Conservation (phyloP, 73 alveolate genomes). For the Breviolum minutum region DNA sequence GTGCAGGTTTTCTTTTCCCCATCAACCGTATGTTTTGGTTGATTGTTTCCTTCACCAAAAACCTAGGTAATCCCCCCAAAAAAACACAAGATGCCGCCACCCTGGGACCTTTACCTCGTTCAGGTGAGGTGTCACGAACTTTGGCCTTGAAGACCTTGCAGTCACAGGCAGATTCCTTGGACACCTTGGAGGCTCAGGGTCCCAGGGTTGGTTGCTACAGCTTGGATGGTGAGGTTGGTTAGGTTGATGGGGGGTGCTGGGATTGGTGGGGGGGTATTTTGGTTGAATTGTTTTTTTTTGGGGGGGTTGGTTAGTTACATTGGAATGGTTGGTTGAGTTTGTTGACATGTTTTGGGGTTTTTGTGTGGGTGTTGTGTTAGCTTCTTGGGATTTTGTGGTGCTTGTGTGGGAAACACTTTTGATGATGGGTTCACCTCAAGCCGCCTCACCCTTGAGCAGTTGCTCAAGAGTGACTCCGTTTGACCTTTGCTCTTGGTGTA, state of each 20-base stretch:
- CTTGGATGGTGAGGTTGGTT: not conserved
- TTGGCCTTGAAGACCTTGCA: not conserved
- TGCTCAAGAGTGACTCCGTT: too few species aligned
- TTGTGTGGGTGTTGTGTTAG: too few species aligned
- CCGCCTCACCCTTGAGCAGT: too few species aligned
- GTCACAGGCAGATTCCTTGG: constrained; percentile 60
- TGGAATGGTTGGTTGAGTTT: not conserved
- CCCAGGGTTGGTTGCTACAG: not conserved
- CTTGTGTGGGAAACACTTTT: too few species aligned
- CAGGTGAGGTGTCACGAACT: constrained; percentile 2
- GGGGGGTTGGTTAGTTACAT: not conserved
- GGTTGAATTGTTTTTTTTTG: not conserved
- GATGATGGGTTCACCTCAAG: too few species aligned
- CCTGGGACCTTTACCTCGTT: not conserved
- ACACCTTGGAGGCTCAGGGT: constrained; percentile 29
- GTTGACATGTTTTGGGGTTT: not conserved
- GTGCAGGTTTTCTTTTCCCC: too few species aligned
- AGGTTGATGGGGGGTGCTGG: too few species aligned
- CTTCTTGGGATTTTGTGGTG: too few species aligned
- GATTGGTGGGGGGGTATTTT: too few species aligned
- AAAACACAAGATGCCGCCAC: not conserved
- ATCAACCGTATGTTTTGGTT: too few species aligned
- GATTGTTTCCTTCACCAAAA: not conserved
- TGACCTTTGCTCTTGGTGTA: too few species aligned
- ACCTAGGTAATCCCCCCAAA: not conserved